Conservation (phyloP, 2,329 filamentous ascomycete species). For the Fusarium sp. region DNA sequence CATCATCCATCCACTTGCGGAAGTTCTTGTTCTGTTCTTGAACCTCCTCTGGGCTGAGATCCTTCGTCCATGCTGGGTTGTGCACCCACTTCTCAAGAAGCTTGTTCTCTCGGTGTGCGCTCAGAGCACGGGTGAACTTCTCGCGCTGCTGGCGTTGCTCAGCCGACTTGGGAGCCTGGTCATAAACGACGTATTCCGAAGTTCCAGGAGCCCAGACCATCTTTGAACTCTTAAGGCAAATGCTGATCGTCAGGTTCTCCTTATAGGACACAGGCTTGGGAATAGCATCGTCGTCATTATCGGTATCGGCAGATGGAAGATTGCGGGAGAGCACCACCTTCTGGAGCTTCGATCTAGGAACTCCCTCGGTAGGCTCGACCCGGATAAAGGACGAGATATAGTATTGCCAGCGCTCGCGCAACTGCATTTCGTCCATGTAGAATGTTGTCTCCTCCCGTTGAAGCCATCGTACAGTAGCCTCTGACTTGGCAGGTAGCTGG, state of each 20-base stretch:
- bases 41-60: conserved; percentile 81
- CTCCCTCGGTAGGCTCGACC: conserved; percentile 86
- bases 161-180: conserved; percentile 73
- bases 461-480: conserved; percentile 78
- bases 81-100: conserved; percentile 84
- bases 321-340: conserved; percentile 79
- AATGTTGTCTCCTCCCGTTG: conserved; percentile 79
- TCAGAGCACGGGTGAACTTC: conserved; percentile 63
- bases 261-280: conserved; percentile 70
- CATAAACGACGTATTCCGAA: conserved; percentile 77
- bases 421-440: conserved; percentile 88
- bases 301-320: conserved; percentile 69
- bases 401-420: conserved; percentile 88
- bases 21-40: conserved; percentile 77
- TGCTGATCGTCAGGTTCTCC: conserved; percentile 76
- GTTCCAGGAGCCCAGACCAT: conserved; percentile 80
- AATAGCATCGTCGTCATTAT: conserved; percentile 71
- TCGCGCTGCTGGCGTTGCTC: conserved; percentile 68
- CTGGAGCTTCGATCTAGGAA: conserved; percentile 71
- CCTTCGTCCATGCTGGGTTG: conserved; percentile 83
- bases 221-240: conserved; percentile 82
- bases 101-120: conserved; percentile 74
- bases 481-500: conserved; percentile 74
- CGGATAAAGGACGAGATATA: conserved; percentile 94
- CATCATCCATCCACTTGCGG: conserved; percentile 64